These are phyloP conservation scores for Botryotinia globosa DNA, from an alignment of 2,329 filamentous ascomycete genomes.

Conservation along the genomic window DNA sequence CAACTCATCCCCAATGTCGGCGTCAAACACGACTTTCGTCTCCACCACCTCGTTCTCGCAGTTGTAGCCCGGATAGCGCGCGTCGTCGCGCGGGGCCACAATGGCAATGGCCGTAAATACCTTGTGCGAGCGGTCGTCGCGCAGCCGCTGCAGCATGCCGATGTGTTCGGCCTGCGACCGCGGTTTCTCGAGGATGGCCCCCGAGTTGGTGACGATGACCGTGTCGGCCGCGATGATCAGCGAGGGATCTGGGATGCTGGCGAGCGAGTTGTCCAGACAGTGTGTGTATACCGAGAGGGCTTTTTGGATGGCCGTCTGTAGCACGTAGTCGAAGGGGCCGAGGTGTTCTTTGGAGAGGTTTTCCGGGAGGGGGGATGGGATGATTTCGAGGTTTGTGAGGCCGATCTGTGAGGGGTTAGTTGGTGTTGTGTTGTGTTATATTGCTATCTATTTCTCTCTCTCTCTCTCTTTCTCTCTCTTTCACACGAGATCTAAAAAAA, in stretches of 20 bases:
- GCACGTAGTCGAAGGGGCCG: slow-evolving; percentile 85
- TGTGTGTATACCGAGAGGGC: slow-evolving; percentile 63
- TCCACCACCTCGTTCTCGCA: slow-evolving; percentile 82
- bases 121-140: slow-evolving; percentile 74
- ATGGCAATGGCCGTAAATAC: slow-evolving; percentile 83
- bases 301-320: slow-evolving; percentile 81
- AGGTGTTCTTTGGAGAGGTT: slow-evolving; percentile 73
- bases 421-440: no score
- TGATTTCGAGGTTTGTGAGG: slow-evolving; percentile 76
- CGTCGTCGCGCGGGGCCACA: slow-evolving; percentile 79
- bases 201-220: slow-evolving; percentile 73
- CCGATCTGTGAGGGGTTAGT: slow-evolving; percentile 62
- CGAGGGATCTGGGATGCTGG: slow-evolving; percentile 60
- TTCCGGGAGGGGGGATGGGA: slow-evolving; percentile 80
- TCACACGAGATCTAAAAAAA: no score
- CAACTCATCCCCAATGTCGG: slow-evolving; percentile 73
- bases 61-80: slow-evolving; percentile 80
- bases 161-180: slow-evolving; percentile 76
- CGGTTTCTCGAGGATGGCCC: slow-evolving; percentile 88
- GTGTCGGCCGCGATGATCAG: slow-evolving; percentile 91
- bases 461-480: no score
- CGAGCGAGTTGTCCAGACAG: slow-evolving; percentile 42
- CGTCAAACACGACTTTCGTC: slow-evolving; percentile 84
- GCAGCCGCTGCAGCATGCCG: slow-evolving; percentile 75
- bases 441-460: no score